Conservation (phyloP, 192 early-diverging fungal species). For the Entomortierella lignicola region DNA sequence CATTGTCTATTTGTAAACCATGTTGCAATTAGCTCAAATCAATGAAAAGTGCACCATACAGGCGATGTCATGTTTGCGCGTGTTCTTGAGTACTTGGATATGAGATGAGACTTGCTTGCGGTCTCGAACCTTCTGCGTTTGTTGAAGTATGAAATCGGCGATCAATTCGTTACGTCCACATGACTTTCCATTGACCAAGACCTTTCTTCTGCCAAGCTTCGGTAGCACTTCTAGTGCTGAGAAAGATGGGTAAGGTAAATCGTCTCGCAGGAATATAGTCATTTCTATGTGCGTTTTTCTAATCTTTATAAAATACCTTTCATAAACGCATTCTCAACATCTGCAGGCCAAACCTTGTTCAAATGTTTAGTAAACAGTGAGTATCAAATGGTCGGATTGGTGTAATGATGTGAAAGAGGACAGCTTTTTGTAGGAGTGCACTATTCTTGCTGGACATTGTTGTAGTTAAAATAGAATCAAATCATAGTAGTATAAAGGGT, state of each 20-base stretch:
- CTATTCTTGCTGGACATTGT: too few relatives aligned
- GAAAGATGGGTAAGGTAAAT: neutral
- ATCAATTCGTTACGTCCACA: slow-evolving; percentile 80
- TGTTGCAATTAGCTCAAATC: too few relatives aligned
- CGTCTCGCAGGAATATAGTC: neutral
- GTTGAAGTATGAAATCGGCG: slow-evolving; percentile 77
- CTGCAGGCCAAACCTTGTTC: slow-evolving; percentile 67
- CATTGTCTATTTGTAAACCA: neutral
- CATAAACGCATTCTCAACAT: slow-evolving; percentile 69
- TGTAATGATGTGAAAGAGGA: too few relatives aligned
- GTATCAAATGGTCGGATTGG: neutral
- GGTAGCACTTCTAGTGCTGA: slow-evolving; percentile 63
- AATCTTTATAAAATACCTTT: slow-evolving; percentile 57
- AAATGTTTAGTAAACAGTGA: neutral
- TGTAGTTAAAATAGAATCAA: too few relatives aligned
- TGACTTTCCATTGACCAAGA: slow-evolving; percentile 64
- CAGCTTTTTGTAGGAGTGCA: too few relatives aligned
- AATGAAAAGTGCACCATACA: slow-evolving; percentile 43
- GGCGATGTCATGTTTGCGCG: slow-evolving; percentile 66
- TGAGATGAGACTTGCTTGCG: slow-evolving; percentile 85
- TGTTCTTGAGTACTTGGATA: slow-evolving; percentile 82
- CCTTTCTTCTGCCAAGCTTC: slow-evolving; percentile 64
- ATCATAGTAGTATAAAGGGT: too few relatives aligned
- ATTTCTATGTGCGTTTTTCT: neutral
- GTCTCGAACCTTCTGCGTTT: slow-evolving; percentile 72